phyloP scores from a whole-genome alignment of 108 stramenopile genomes.

The Cyclotella distinguenda region DNA sequence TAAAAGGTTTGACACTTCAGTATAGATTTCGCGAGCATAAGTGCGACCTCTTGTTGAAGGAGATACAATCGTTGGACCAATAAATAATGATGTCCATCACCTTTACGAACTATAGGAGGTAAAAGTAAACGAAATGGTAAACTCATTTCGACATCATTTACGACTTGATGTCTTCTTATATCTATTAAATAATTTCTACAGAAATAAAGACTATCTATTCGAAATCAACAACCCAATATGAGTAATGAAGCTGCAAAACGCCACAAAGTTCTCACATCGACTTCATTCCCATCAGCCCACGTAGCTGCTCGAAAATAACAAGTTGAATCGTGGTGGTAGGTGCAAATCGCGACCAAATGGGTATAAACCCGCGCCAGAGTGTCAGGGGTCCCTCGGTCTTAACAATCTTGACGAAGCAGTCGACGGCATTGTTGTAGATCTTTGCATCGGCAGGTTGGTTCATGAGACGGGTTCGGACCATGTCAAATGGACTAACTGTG shows the following conservation, averaged over 20 bases:
- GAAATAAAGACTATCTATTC: too few relatives aligned
- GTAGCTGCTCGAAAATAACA: slow-evolving; percentile 87
- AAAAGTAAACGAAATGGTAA: too few relatives aligned
- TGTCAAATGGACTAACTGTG: slow-evolving; percentile 90
- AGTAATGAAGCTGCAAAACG: slow-evolving; percentile 2
- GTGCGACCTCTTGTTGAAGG: too few relatives aligned
- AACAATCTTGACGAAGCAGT: slow-evolving; percentile 86
- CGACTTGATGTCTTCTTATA: too few relatives aligned
- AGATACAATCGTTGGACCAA: too few relatives aligned
- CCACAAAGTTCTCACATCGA: slow-evolving; percentile 44
- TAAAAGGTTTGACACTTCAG: too few relatives aligned
- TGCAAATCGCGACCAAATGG: slow-evolving; percentile 93
- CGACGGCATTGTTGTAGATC: slow-evolving; percentile 81
- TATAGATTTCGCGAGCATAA: too few relatives aligned
- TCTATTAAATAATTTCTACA: too few relatives aligned
- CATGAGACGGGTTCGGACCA: slow-evolving; percentile 89
- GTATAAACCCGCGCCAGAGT: slow-evolving; percentile 91
- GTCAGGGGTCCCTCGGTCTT: slow-evolving; percentile 79
- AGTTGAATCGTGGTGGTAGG: slow-evolving; percentile 91
- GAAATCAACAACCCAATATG: too few relatives aligned
- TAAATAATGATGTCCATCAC: too few relatives aligned
- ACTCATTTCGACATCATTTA: too few relatives aligned
- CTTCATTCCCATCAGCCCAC: slow-evolving; percentile 80
- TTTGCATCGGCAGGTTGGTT: slow-evolving; percentile 91
- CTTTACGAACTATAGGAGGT: too few relatives aligned